phyloP scores from a whole-genome alignment of 1,139 yeast species.

The Protomyces inouyei region DNA sequence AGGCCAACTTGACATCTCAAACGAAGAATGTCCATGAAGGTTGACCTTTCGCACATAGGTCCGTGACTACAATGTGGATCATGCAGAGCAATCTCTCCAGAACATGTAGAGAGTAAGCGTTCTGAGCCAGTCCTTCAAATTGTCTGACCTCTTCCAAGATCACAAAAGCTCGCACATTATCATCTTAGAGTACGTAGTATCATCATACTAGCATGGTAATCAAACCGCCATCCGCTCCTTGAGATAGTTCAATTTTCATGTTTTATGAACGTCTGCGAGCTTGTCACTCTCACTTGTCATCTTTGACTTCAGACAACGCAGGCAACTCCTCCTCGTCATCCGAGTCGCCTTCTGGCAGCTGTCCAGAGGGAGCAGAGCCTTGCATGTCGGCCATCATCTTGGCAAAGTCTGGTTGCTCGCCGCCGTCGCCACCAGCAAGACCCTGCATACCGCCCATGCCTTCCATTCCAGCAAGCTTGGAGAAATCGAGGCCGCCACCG shows the following conservation, averaged over 20 bases:
- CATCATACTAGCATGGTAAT: too few relatives aligned
- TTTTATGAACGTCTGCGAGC: not conserved
- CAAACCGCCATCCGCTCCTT: too few relatives aligned
- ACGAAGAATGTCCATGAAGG: too few relatives aligned
- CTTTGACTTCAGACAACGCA: slow-evolving; percentile 29
- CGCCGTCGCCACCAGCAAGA: slow-evolving; percentile 24
- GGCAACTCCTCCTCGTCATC: slow-evolving; percentile 30
- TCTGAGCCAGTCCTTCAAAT: too few relatives aligned
- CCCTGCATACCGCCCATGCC: slow-evolving; percentile 24
- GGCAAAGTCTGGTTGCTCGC: slow-evolving; percentile 28
- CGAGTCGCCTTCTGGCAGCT: not conserved
- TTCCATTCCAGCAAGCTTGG: slow-evolving; percentile 32
- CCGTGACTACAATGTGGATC: too few relatives aligned
- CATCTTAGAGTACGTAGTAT: too few relatives aligned
- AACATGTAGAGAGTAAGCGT: too few relatives aligned
- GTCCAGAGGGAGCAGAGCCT: slow-evolving; percentile 16
- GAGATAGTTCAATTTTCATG: not conserved
- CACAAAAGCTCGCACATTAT: too few relatives aligned
- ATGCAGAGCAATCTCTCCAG: too few relatives aligned
- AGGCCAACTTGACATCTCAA: too few relatives aligned
- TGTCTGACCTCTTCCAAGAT: too few relatives aligned
- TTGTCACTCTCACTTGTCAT: not conserved
- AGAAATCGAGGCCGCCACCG: slow-evolving; percentile 34
- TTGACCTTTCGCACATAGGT: too few relatives aligned
- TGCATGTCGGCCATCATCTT: slow-evolving; percentile 9